These are phyloP conservation scores for Datisca glomerata DNA, from an alignment of 306 rosid genomes.

Conservation along the genomic window DNA sequence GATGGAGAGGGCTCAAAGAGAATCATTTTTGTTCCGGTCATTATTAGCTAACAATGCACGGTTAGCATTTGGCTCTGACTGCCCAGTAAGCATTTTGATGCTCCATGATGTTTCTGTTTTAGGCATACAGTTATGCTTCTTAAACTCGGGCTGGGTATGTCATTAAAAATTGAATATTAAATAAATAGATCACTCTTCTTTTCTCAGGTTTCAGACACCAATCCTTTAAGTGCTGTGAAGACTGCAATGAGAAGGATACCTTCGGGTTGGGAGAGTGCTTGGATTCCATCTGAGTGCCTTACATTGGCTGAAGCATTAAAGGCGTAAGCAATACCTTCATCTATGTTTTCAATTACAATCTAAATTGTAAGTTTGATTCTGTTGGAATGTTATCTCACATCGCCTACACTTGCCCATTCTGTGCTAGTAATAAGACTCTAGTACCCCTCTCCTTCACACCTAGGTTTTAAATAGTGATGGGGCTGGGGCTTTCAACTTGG, in stretches of 20 bases:
- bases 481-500: no score
- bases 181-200: slow-evolving; percentile 9
- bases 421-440: no score
- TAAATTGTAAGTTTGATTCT: neutral
- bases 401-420: no score
- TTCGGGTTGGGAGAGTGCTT: slow-evolving; percentile 45
- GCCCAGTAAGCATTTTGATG: slow-evolving; percentile 50
- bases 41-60: slow-evolving; percentile 39
- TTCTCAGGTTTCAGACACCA: slow-evolving; percentile 45
- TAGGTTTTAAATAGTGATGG: no score
- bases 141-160: neutral
- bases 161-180: neutral
- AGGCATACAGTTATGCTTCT: slow-evolving; percentile 2
- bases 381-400: no score
- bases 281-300: slow-evolving; percentile 66
- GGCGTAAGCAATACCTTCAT: slow-evolving; percentile 34
- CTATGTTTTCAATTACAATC: no score
- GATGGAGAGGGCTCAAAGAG: slow-evolving; percentile 63
- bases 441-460: no score
- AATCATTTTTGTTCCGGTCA: slow-evolving; percentile 52
- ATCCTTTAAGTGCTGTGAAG: slow-evolving; percentile 60
- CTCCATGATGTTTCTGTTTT: slow-evolving; percentile 3
- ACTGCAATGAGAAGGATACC: slow-evolving; percentile 60
- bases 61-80: slow-evolving; percentile 76
- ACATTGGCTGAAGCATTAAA: slow-evolving; percentile 53